Evolutionary conservation across 108 stramenopile species (phyloP).

Genomic region (Nannochloropsis oceanica): DNA sequence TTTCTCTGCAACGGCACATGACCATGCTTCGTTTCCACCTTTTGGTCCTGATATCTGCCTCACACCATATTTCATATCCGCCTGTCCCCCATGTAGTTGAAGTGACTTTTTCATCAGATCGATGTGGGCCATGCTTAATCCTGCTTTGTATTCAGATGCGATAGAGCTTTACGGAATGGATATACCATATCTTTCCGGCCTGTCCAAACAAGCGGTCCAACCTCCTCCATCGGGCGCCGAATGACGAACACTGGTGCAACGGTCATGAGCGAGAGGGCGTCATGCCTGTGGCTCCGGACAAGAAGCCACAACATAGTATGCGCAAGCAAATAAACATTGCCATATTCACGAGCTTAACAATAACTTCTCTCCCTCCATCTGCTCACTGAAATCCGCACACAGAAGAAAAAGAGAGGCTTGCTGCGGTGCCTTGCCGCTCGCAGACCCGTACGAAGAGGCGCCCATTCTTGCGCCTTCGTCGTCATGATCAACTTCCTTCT

Average conservation of each 20-base stretch:
- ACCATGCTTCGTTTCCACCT: no score
- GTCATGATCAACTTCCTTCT: conserved; percentile 45
- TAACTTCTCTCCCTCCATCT: neutral
- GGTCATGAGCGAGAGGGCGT: neutral
- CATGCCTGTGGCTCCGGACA: neutral
- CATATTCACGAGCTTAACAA: neutral
- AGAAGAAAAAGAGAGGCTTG: neutral
- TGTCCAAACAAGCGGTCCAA: neutral
- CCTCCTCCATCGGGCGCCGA: neutral
- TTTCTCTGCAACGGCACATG: no score
- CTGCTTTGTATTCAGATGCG: neutral
- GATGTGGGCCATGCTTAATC: no score
- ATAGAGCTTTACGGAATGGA: neutral
- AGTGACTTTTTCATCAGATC: neutral
- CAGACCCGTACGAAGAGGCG: no score
- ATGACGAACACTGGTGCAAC: neutral
- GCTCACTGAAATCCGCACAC: neutral
- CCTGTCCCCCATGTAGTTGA: neutral
- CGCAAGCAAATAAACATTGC: neutral
- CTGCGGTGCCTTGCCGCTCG: no score
- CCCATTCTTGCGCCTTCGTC: neutral
- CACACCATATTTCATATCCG: no score
- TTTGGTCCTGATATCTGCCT: no score
- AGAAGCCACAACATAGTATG: neutral
- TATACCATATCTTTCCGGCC: neutral